These are phyloP conservation scores for Circinella minor DNA, from an alignment of 371 early-diverging fungal species.

Conservation along the genomic window DNA sequence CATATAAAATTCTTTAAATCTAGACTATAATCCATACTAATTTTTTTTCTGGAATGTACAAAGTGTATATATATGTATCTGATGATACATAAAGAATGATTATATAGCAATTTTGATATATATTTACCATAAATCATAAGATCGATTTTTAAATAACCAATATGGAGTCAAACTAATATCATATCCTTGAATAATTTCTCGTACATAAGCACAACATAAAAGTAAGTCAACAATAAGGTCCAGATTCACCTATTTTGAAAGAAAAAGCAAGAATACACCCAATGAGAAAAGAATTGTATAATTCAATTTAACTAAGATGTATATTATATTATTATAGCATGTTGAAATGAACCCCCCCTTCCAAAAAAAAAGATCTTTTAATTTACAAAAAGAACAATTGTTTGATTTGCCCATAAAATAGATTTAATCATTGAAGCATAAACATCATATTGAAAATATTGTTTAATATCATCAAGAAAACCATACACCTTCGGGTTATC, in stretches of 20 bases:
- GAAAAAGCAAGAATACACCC: not conserved
- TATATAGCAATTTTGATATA: too few species aligned
- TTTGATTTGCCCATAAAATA: slow-evolving; percentile 23
- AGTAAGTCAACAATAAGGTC: slow-evolving; percentile 64
- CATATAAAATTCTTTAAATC: too few species aligned
- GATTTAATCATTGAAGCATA: slow-evolving; percentile 15
- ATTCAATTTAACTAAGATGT: not conserved
- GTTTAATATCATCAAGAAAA: slow-evolving; percentile 23
- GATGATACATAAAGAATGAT: too few species aligned
- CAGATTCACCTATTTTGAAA: slow-evolving; percentile 48
- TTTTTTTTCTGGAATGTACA: too few species aligned
- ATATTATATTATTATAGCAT: too few species aligned
- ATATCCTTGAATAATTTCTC: slow-evolving; percentile 66
- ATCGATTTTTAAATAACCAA: slow-evolving; percentile 68
- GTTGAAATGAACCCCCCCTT: too few species aligned
- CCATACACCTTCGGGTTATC: slow-evolving; percentile 22
- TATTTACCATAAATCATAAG: slow-evolving; percentile 51
- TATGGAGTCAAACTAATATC: slow-evolving; percentile 48
- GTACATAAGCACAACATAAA: slow-evolving; percentile 68
- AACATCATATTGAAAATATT: slow-evolving; percentile 19
- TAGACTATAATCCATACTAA: too few species aligned
- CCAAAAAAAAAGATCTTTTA: slow-evolving; percentile 18
- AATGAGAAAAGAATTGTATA: not conserved
- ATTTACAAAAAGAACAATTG: slow-evolving; percentile 35
- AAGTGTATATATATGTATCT: too few species aligned